A percentile compares a stretch with the other conserved stretches of the same genome.
phyloP scores from a whole-genome alignment of 805 yeast species.

The Cyberlindnera japonica region DNA sequence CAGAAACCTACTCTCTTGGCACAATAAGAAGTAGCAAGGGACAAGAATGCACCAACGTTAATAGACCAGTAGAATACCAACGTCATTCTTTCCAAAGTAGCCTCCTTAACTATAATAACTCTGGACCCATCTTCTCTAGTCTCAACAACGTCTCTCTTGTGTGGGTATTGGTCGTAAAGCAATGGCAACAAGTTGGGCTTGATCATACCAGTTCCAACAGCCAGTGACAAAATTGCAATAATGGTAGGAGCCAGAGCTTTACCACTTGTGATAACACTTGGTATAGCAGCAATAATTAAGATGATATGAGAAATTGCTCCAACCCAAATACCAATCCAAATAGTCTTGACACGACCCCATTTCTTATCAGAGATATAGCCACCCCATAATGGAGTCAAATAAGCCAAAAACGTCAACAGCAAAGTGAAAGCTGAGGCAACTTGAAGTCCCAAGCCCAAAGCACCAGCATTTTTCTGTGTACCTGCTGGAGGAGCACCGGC shows the following conservation, averaged over 20 bases:
- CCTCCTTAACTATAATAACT: constrained; percentile 65
- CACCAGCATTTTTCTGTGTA: constrained; percentile 39
- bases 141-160: constrained; percentile 55
- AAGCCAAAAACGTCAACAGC: constrained; percentile 80
- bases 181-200: constrained; percentile 67
- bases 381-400: constrained; percentile 73
- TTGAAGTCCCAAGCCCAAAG: constrained; percentile 53
- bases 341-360: constrained; percentile 70
- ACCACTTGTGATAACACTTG: constrained; percentile 43
- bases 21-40: constrained; percentile 72
- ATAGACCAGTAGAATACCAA: constrained; percentile 75
- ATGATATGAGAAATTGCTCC: constrained; percentile 62
- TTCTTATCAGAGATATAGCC: constrained; percentile 73
- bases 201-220: constrained; percentile 79
- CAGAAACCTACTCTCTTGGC: constrained; percentile 64
- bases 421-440: constrained; percentile 73
- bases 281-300: constrained; percentile 66
- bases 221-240: constrained; percentile 46
- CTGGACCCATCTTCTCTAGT: constrained; percentile 58
- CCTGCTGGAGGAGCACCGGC: constrained; percentile 26
- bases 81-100: constrained; percentile 69
- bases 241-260: constrained; percentile 63
- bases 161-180: constrained; percentile 72
- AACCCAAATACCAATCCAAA: constrained; percentile 53
- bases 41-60: constrained; percentile 71